Evolutionary conservation across 306 rosid species (phyloP).

Genomic region (Hippophae rhamnoides): DNA sequence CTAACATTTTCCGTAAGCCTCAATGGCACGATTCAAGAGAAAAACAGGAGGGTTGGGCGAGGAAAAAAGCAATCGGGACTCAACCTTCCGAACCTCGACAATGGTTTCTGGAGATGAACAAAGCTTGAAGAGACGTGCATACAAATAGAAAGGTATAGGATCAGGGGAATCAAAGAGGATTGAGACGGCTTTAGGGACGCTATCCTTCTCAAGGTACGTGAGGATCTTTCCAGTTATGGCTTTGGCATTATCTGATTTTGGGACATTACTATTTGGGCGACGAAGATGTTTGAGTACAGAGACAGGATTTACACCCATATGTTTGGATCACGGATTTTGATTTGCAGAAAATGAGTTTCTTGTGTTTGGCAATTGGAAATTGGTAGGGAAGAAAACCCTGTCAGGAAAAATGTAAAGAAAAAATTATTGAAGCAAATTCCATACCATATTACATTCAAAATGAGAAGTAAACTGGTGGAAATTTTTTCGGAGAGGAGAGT

Average conservation of each 20-base stretch:
- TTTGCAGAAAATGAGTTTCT: no score
- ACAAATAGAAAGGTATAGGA: conserved; percentile 38
- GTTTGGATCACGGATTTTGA: no score
- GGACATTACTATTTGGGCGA: no score
- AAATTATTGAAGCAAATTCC: no score
- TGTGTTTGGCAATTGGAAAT: no score
- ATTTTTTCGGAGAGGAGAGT: no score
- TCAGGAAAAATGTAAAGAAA: no score
- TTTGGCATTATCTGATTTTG: conserved; percentile 14
- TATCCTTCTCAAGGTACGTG: conserved; percentile 25
- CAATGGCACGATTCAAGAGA: conserved; percentile 60
- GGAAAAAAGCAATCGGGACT: conserved; percentile 53
- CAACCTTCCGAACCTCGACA: conserved; percentile 45
- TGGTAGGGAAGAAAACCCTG: no score
- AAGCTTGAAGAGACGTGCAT: conserved; percentile 48
- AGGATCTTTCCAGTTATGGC: conserved; percentile 23
- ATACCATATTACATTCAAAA: no score
- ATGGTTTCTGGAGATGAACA: conserved; percentile 38
- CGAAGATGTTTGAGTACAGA: no score
- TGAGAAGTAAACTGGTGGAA: no score
- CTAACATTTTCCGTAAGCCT: conserved; percentile 48
- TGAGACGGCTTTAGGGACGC: conserved; percentile 39
- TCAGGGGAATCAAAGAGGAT: conserved; percentile 34
- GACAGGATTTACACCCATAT: no score
- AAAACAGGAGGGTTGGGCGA: conserved; percentile 40